A percentile compares a stretch with the other conserved stretches of the same genome.
These are phyloP conservation scores for Meredithiella fracta DNA, from an alignment of 2,329 filamentous ascomycete genomes.

Conservation along the genomic window DNA sequence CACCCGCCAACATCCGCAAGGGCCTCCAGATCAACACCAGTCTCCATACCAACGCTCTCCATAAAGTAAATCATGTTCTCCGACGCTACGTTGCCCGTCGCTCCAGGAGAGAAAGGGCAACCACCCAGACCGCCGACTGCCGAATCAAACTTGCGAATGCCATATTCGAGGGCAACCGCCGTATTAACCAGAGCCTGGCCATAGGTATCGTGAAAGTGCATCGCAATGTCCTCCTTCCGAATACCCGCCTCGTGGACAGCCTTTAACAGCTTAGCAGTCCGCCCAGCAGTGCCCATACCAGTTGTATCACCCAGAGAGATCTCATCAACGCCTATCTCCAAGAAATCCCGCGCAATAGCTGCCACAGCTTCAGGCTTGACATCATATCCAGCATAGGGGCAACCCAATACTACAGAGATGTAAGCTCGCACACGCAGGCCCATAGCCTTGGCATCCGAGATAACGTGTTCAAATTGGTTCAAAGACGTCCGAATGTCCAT, in stretches of 20 bases:
- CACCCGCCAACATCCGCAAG: constrained; percentile 54
- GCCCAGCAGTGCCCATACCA: constrained; percentile 69
- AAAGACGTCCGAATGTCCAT: constrained; percentile 62
- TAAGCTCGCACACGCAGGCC: constrained; percentile 60
- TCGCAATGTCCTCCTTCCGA: constrained; percentile 51
- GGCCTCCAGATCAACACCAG: constrained; percentile 52
- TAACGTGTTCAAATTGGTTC: constrained; percentile 51
- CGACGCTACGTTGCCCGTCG: constrained; percentile 72
- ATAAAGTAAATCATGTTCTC: constrained; percentile 71
- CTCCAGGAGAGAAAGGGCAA: constrained; percentile 71
- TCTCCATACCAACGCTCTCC: constrained; percentile 56
- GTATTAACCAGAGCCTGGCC: constrained; percentile 74
- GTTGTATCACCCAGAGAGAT: constrained; percentile 83
- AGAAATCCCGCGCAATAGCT: constrained; percentile 48
- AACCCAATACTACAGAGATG: constrained; percentile 66
- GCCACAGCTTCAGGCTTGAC: constrained; percentile 47
- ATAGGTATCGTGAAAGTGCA: constrained; percentile 84
- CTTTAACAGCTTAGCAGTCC: constrained; percentile 46
- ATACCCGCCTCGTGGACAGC: constrained; percentile 52
- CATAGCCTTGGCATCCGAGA: constrained; percentile 46
- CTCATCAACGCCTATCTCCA: constrained; percentile 81
- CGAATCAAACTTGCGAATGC: constrained; percentile 62
- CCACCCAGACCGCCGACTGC: constrained; percentile 69
- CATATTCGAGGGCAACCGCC: constrained; percentile 59
- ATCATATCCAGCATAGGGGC: constrained; percentile 55